phyloP scores from a whole-genome alignment of 257 asterid genomes.

The Ligustrum vulgare region DNA sequence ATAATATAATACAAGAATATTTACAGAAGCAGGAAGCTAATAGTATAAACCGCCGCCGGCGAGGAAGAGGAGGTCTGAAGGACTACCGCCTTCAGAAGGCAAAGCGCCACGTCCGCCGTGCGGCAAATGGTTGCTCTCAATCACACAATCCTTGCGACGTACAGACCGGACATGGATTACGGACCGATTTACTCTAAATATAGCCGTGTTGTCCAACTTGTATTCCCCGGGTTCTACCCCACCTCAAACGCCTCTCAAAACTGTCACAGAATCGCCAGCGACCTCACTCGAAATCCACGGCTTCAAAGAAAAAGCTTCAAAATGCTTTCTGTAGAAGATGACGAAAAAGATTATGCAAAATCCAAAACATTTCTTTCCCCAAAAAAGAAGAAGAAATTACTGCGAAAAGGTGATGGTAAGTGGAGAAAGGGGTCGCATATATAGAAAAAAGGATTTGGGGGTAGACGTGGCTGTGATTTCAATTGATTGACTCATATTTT shows the following conservation, averaged over 20 bases:
- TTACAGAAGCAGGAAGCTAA: conserved; percentile 9
- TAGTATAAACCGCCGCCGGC: conserved; percentile 82
- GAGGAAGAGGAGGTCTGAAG: conserved; percentile 97
- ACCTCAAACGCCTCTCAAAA: neutral
- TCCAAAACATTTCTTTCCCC: neutral
- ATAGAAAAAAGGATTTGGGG: neutral
- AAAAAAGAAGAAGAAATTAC: neutral
- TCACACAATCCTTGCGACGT: conserved; percentile 78
- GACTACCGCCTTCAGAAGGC: conserved; percentile 97
- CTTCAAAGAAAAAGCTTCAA: neutral
- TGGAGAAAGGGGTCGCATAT: neutral
- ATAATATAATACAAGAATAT: neutral
- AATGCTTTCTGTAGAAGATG: neutral
- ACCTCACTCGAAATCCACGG: neutral
- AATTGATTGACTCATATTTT: too few relatives aligned
- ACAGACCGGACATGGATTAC: conserved; percentile 58
- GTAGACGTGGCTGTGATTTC: neutral
- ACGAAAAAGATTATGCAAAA: neutral
- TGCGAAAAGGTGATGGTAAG: neutral
- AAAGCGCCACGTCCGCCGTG: conserved; percentile 99
- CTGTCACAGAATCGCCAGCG: neutral
- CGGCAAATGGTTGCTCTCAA: conserved; percentile 80
- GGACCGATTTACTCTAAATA: conserved; percentile 50
- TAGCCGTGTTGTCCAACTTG: conserved; percentile 84
- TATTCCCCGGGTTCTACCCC: conserved; percentile 46